A percentile compares a stretch with the other conserved stretches of the same genome.
Conservation (phyloP, 148 eudicot species). For the Rhododendron kiyosumense region DNA sequence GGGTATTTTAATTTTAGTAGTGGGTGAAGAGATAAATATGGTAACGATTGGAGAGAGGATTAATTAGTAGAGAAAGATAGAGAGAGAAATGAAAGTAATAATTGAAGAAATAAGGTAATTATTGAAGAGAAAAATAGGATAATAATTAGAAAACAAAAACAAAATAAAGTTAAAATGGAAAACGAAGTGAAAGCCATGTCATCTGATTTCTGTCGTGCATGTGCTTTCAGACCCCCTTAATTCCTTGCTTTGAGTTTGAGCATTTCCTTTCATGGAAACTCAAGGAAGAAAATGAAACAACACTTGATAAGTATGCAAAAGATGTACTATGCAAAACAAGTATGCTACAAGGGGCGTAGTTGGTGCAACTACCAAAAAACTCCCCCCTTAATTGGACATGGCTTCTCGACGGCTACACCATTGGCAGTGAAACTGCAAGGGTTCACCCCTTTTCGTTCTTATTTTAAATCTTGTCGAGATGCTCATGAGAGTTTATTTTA, state of each 20-base stretch:
- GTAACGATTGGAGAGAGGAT: no score
- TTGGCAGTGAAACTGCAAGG: not conserved
- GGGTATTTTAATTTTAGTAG: no score
- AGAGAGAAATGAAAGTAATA: no score
- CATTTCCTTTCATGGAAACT: not conserved
- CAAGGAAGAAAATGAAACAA: not conserved
- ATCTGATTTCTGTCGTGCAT: not conserved
- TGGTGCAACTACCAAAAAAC: slow-evolving; percentile 6
- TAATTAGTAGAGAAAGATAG: no score
- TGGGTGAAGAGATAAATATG: no score
- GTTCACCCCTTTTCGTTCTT: not conserved
- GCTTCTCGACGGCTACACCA: not conserved
- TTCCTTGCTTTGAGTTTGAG: not conserved
- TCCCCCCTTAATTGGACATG: not conserved
- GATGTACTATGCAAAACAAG: not conserved
- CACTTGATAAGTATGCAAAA: not conserved
- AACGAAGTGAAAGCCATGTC: not conserved
- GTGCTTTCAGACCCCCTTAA: not conserved
- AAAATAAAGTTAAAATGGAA: no score
- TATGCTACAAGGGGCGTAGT: slow-evolving; percentile 1
- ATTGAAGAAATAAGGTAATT: no score
- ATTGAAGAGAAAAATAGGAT: no score
- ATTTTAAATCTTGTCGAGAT: not conserved
- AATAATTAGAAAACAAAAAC: no score
- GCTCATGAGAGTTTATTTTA: no score